Percentiles rank a stretch among this genome's conserved stretches.
Evolutionary conservation across 768 basidiomycete species (phyloP).

Genomic region (Boletus subparvulus): DNA sequence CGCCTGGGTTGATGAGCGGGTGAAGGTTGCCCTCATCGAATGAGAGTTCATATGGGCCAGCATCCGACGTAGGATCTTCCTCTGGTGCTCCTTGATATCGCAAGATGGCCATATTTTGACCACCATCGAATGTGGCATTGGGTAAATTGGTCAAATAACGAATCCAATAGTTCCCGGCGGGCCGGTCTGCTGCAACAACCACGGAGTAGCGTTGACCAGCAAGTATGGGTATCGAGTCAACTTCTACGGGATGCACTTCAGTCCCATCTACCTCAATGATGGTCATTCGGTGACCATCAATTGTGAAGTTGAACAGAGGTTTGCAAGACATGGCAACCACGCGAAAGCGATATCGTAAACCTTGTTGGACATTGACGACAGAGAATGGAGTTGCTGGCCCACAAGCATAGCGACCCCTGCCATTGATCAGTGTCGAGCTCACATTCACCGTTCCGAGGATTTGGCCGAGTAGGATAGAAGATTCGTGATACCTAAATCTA

Average conservation of each 20-base stretch:
- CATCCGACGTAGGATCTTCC: conserved; percentile 40
- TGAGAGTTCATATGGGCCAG: conserved; percentile 24
- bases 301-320: conserved; percentile 7
- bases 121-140: too few species aligned
- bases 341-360: conserved; percentile 52
- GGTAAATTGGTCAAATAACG: too few species aligned
- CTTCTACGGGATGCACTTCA: too few species aligned
- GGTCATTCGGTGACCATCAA: too few species aligned
- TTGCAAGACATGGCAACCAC: conserved; percentile 50
- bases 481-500: too few species aligned
- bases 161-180: conserved; percentile 23
- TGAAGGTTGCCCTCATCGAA: conserved; percentile 43
- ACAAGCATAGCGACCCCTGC: conserved; percentile 43
- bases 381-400: conserved; percentile 42
- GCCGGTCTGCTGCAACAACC: conserved; percentile 12
- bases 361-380: conserved; percentile 41
- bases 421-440: conserved; percentile 51
- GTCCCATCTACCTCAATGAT: too few species aligned
- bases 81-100: too few species aligned
- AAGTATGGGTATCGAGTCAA: too few species aligned
- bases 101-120: too few species aligned
- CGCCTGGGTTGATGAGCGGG: conserved; percentile 30
- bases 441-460: too few species aligned
- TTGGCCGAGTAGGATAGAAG: too few species aligned
- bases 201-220: conserved; percentile 28